Base-by-base conservation (phyloP, 192 early-diverging fungal genomes). In the Allomyces arbusculus region DNA sequence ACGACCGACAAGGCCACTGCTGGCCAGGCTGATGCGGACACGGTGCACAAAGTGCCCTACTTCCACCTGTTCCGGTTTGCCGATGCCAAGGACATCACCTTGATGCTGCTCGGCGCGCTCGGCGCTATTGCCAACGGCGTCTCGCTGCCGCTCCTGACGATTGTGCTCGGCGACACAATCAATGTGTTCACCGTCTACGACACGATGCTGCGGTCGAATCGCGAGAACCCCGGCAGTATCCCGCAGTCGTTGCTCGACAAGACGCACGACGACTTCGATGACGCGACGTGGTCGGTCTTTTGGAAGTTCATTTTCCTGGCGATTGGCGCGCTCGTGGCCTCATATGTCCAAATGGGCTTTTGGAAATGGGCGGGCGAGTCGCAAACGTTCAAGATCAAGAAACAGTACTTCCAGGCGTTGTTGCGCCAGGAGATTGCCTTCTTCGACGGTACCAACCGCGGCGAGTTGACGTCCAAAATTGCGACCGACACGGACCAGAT, bases 401-500 rank as follows among this genome's bases (percentile, higher is more conserved):
- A 73, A 62, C 45, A 58, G 9, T 79, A 74, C 61, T 67, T 79
- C 64, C 20, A 68, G 14, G 22, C 71, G 22, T 61, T 79, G 22
- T 64, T 79, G 50, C 72, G 77, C 12, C 77, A 79, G 67, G 71
- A 79, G 66, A 62, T 77, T 23, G 77, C 64, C 2, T 79, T 73
- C 75, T 79, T 75, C 69, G 80, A 82, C 44, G 64, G 66, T 23
- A 67, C 67, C 24, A 70, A 73, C 22, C 75, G 76, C 58, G 80
- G 80, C 10, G 75, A 76, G 44, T 63, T 82, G 63, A 80, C 77
- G 0, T 69, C 74, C n/a, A 66, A 78, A 10, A 71, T 82, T 19
- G 74, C 76, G 28, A 63, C 63, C 16, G 80, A 83, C 69, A 77
- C 72, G 44, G 25, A 65, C 23, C 61, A 69, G 16, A 73, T 82